Base-by-base conservation (phyloP, 164 flowering plant species). In the Tetrastigma voinierianum region DNA sequence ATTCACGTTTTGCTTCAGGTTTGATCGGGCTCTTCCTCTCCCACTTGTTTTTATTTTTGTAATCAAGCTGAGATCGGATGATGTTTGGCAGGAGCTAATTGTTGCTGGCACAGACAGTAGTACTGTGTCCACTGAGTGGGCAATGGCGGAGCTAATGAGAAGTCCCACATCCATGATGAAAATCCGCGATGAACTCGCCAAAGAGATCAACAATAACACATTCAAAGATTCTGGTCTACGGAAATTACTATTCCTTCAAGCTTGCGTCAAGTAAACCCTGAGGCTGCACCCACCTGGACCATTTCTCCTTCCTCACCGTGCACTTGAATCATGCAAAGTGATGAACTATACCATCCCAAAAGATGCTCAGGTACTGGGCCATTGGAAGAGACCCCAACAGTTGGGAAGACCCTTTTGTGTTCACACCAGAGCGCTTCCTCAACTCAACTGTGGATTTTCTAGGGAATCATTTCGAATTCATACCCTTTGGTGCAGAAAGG, bases 211-310 rank as follows among this genome's bases (percentile, higher is more conserved):
- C 4, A 4, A 21, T 14, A 16, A 14, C 3, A 0, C 46, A 0
- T 44, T 76, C 2, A 66, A 18, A 24, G 74, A 73, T 17, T 56
- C 69, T 1, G 21, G 72, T 17, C 47, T 73, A 5, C 25, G 62
- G 12, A 40, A 53, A 0, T 64, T 76, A 19, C 62, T 64, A 15
- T 76, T 69, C 59, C 63, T 76, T 2, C 66, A 72, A 19, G 74
- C 76, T 5, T 68, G 80, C 19, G 13, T 61, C 9, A 73, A 70
- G 51, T 77, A 77, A 46, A 61, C 74, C 46, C 56, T 77, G 52
- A 67, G 80, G 18, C 43, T 77, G 44, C 77, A 73, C 54, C 80
- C 77, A 0, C 72, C 74, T 1, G 75, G 64, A 15, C 80, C 80
- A 1, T 66, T 77, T 25, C 69, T 73, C 11, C 59, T 73, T 2